Conservation (phyloP, 2,329 filamentous ascomycete genomes). For the Clarireedia hainanense region DNA sequence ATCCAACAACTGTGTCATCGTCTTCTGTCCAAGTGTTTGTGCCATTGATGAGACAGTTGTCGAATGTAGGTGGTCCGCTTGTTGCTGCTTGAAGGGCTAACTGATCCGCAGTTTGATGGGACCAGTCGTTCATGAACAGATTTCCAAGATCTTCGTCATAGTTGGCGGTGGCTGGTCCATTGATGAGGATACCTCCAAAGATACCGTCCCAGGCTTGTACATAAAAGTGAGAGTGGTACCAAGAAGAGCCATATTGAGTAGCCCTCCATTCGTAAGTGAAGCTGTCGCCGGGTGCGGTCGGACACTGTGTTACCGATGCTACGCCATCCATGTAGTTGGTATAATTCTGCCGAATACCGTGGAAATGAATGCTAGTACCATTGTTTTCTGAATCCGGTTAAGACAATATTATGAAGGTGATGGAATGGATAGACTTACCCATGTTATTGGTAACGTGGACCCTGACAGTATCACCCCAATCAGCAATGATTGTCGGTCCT, state of each 20-base stretch:
- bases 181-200: slow-evolving; percentile 52
- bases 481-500: slow-evolving; percentile 26
- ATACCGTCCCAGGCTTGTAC: slow-evolving; percentile 45
- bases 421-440: too few species aligned
- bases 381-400: slow-evolving; percentile 25
- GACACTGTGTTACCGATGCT: slow-evolving; percentile 50
- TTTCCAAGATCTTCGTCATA: slow-evolving; percentile 56
- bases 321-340: slow-evolving; percentile 35
- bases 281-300: slow-evolving; percentile 37
- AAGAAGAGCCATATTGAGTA: slow-evolving; percentile 10
- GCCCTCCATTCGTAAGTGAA: slow-evolving; percentile 15
- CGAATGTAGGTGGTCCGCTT: slow-evolving; percentile 23
- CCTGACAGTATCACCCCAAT: slow-evolving; percentile 33
- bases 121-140: slow-evolving; percentile 31
- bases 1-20: neutral
- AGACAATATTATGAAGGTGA: too few species aligned
- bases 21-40: slow-evolving; percentile 7
- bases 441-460: neutral
- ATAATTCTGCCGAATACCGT: slow-evolving; percentile 37
- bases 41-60: slow-evolving; percentile 24
- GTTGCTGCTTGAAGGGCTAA: slow-evolving; percentile 14
- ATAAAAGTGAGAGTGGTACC: slow-evolving; percentile 45
- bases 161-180: slow-evolving; percentile 48
- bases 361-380: slow-evolving; percentile 35
- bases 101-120: slow-evolving; percentile 20